Base-by-base conservation (phyloP, 2,329 filamentous ascomycete genomes). In the Cladorrhinum sp. region DNA sequence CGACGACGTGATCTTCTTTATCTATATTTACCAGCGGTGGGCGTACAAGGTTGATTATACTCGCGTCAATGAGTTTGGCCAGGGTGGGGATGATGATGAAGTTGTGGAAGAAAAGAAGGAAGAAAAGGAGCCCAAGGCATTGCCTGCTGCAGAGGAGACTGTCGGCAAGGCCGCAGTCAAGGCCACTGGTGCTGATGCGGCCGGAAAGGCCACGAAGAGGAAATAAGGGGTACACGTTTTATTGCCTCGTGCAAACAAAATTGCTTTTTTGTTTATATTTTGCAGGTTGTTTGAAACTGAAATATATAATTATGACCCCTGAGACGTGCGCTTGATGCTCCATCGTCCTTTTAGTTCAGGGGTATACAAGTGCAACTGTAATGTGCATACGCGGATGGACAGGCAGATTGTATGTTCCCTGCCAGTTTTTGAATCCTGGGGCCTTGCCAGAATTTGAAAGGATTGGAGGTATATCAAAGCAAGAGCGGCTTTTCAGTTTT, bases 1-100 rank as follows among this genome's bases (percentile, higher is more conserved):
- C 63, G 95, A 99, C 73, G 95, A 99, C 72, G 82, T 99, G 66
- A 98, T 99, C 73, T 99, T 99, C 82, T 99, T 99, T 73, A 83
- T 99, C 62, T 99, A 97, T 78, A 69, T 99, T 3, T 99, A 99
- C 77, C 95, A 99, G 79, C 86, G 88, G 63, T 99, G 87, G 84
- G 89, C 89, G 58, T 99, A 99, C 81, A 92, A 89, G 77, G 82
- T 95, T 64, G 95, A 99, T 75, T 95, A 94, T 77, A 88, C 84
- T 10, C 86, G 95, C 64, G 90, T 99, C 72, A 99, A 99, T 75
- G 95, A 99, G 76, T 99, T 98, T 73, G 95, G 95, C 8, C 95
- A 98, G 80, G 95, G 94, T 36, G 95, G 95, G n/a, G 94, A 96
- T n/a, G 90, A 91, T 24, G 91, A 92, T 21, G 84, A 86, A 36